A percentile compares a stretch with the other conserved stretches of the same genome.
These are phyloP conservation scores for Elsinoe australis DNA, from an alignment of 2,329 filamentous ascomycete species.

Conservation along the genomic window DNA sequence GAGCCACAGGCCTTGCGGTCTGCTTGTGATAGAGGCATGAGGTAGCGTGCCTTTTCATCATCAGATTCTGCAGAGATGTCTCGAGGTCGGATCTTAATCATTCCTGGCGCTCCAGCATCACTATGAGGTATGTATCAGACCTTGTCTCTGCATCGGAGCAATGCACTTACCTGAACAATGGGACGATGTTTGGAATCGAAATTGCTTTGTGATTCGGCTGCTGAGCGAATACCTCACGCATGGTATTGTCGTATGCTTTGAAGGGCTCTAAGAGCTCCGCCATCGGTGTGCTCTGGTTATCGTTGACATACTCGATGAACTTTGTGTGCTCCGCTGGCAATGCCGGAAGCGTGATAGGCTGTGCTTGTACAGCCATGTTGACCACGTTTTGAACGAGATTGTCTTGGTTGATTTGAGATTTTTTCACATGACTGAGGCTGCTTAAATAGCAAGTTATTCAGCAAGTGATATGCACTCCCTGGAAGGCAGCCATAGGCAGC, in stretches of 20 bases:
- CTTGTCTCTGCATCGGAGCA: too few species aligned
- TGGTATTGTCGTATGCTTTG: slow-evolving; percentile 57
- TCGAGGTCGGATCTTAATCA: slow-evolving; percentile 57
- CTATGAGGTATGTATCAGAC: not conserved
- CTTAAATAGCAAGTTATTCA: too few species aligned
- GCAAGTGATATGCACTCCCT: not conserved
- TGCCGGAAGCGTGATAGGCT: slow-evolving; percentile 25
- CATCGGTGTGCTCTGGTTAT: slow-evolving; percentile 48
- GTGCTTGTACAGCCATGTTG: not conserved
- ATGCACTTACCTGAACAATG: slow-evolving; percentile 48
- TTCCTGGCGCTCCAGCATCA: slow-evolving; percentile 38
- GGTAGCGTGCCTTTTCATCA: slow-evolving; percentile 55
- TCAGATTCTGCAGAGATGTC: slow-evolving; percentile 50
- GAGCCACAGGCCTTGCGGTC: slow-evolving; percentile 56
- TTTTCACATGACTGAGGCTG: too few species aligned
- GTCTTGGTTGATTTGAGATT: too few species aligned
- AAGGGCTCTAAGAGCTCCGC: slow-evolving; percentile 56
- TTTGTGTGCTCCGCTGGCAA: slow-evolving; percentile 35
- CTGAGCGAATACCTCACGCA: slow-evolving; percentile 63
- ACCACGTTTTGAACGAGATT: too few species aligned
- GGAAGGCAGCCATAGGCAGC: slow-evolving; percentile 9
- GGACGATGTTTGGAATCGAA: slow-evolving; percentile 54
- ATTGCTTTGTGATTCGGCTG: slow-evolving; percentile 54
- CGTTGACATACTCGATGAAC: slow-evolving; percentile 48
- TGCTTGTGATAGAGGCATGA: slow-evolving; percentile 58